Conservation (phyloP, 1,284 basidiomycete species). For the Coniferiporia sulphurascens region DNA sequence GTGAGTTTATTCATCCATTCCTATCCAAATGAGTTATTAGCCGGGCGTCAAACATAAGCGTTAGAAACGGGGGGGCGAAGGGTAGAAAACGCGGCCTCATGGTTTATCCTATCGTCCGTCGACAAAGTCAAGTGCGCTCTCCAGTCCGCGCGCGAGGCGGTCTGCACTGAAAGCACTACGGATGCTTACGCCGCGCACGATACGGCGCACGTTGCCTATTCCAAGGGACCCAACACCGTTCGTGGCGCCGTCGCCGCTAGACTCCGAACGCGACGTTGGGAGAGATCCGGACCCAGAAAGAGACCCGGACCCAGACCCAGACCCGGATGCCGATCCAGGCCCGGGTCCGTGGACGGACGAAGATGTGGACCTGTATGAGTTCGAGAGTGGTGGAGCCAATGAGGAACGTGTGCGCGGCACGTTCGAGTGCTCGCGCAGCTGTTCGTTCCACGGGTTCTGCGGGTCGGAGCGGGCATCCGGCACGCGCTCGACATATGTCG, state of each 20-base stretch:
- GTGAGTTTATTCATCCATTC: too few relatives aligned
- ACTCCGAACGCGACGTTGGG: too few relatives aligned
- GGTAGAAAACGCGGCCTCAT: too few relatives aligned
- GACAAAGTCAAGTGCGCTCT: slow-evolving; percentile 18
- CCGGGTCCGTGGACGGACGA: background rate
- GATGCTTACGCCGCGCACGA: slow-evolving; percentile 19
- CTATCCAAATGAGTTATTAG: too few relatives aligned
- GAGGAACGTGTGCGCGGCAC: background rate
- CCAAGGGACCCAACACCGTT: background rate
- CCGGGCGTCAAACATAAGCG: too few relatives aligned
- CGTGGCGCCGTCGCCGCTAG: too few relatives aligned
- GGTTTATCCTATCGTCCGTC: slow-evolving; percentile 12
- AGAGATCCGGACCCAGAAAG: too few relatives aligned
- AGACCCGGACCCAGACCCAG: background rate
- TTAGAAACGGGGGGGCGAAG: too few relatives aligned
- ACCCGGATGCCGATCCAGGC: background rate
- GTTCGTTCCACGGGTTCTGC: background rate
- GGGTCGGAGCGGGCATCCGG: slow-evolving; percentile 6
- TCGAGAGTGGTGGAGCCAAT: background rate
- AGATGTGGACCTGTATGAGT: background rate
- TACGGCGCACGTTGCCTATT: slow-evolving; percentile 9
- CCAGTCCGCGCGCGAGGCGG: slow-evolving; percentile 10
- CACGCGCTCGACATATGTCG: slow-evolving; percentile 16
- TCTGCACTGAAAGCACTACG: slow-evolving; percentile 17
- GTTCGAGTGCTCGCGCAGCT: background rate